Evolutionary conservation across 495 filamentous ascomycete genomes (phyloP).

Genomic region (Glutinoglossum americanum): DNA sequence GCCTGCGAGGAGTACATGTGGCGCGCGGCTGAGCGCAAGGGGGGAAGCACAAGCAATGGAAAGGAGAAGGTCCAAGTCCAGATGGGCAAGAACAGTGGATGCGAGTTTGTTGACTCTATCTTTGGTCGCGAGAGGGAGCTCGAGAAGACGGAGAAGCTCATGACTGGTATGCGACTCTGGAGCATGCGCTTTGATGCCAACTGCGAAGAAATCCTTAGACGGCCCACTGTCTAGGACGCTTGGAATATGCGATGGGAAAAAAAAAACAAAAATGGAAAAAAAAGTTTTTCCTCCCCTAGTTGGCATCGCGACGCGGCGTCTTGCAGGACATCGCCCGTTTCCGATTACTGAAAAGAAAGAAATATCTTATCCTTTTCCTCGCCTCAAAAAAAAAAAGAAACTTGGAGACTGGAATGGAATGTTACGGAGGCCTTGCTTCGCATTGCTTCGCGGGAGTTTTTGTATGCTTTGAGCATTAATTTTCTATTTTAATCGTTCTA

Average conservation of each 20-base stretch:
- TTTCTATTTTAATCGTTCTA: not conserved
- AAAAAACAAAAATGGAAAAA: not conserved
- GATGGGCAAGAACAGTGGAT: slow-evolving; percentile 83
- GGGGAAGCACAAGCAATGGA: slow-evolving; percentile 27
- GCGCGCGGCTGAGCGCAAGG: slow-evolving; percentile 45
- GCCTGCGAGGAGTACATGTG: slow-evolving; percentile 86
- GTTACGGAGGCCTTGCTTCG: too few relatives aligned
- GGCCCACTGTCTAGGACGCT: not conserved
- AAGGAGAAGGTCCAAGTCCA: slow-evolving; percentile 36
- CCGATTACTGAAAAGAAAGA: too few relatives aligned
- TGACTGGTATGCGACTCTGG: slow-evolving; percentile 84
- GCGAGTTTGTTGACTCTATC: slow-evolving; percentile 91
- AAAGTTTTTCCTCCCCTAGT: too few relatives aligned
- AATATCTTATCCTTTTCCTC: too few relatives aligned
- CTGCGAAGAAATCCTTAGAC: slow-evolving; percentile 37
- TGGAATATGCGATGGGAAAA: too few relatives aligned
- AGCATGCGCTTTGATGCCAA: slow-evolving; percentile 90
- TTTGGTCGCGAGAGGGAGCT: slow-evolving; percentile 86
- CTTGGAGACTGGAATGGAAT: too few relatives aligned
- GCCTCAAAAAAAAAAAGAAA: too few relatives aligned
- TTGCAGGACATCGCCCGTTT: too few relatives aligned
- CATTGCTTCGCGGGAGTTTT: not conserved
- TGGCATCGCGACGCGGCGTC: too few relatives aligned
- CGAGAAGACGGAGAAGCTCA: slow-evolving; percentile 83
- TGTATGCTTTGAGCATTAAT: not conserved